Percentiles rank a stretch among this genome's conserved stretches.
Conservation (phyloP, 495 filamentous ascomycete species). For the Trichoderma orchidacearum region DNA sequence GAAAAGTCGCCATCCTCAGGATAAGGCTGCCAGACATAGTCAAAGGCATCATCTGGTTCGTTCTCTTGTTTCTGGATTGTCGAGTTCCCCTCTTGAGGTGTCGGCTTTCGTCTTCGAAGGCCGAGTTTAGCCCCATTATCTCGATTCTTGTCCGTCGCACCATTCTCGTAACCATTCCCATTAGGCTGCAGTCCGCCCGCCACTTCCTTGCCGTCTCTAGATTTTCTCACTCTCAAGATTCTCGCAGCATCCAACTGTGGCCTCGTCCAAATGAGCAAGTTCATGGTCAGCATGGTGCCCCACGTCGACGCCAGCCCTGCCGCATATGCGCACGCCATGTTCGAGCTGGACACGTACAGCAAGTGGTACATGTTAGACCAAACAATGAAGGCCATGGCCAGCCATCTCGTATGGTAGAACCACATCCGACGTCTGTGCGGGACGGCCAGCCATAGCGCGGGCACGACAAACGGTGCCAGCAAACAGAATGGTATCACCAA, state of each 20-base stretch:
- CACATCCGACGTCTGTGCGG: conserved; percentile 35
- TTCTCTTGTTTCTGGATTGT: not conserved
- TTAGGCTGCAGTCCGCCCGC: not conserved
- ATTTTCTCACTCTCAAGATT: conserved; percentile 38
- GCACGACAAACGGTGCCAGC: conserved; percentile 32
- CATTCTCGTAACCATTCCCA: not conserved
- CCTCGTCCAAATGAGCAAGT: conserved; percentile 49
- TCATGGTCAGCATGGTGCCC: conserved; percentile 49
- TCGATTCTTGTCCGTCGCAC: not conserved
- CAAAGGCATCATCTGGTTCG: conserved; percentile 11
- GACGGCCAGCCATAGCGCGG: conserved; percentile 42
- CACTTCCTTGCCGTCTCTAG: conserved; percentile 7
- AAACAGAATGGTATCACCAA: conserved; percentile 43
- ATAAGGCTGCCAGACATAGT: conserved; percentile 61
- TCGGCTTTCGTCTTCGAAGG: not conserved
- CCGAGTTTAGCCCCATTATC: not conserved
- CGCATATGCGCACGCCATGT: conserved; percentile 51
- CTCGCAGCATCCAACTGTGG: conserved; percentile 53
- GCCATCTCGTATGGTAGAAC: conserved; percentile 35
- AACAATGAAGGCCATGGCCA: conserved; percentile 32
- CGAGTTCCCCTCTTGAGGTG: not conserved
- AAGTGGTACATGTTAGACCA: conserved; percentile 27
- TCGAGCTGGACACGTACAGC: conserved; percentile 33
- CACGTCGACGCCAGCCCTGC: conserved; percentile 52
- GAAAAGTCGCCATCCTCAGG: conserved; percentile 38